phyloP scores from a whole-genome alignment of 495 filamentous ascomycete species.

The Annulohypoxylon maeteangense region DNA sequence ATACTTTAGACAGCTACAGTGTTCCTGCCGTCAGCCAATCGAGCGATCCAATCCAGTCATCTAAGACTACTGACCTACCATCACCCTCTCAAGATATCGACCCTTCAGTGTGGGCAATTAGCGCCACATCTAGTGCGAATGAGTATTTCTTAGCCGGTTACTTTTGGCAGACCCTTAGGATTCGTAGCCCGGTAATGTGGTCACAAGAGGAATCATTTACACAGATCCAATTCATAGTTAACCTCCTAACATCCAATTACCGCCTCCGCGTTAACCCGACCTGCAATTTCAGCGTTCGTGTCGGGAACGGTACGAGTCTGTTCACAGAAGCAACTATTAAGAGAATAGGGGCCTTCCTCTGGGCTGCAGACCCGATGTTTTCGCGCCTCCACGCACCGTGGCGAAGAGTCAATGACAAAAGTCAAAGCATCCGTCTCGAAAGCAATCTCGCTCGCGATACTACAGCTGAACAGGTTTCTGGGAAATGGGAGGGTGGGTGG shows the following conservation, averaged over 20 bases:
- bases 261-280: constrained; percentile 47
- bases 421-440: constrained; percentile 23
- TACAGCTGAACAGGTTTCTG: neutral
- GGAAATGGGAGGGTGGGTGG: neutral
- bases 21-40: constrained; percentile 15
- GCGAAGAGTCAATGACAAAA: neutral
- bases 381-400: constrained; percentile 50
- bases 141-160: constrained; percentile 20
- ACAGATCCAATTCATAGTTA: constrained; percentile 34
- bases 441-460: constrained; percentile 25
- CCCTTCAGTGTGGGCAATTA: constrained; percentile 29
- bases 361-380: constrained; percentile 52
- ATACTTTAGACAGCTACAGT: constrained; percentile 28
- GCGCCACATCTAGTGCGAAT: neutral
- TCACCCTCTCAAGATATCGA: neutral
- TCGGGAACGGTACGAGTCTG: constrained; percentile 47
- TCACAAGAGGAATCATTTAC: constrained; percentile 20
- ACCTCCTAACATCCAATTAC: constrained; percentile 43
- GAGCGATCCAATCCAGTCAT: neutral
- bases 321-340: constrained; percentile 45
- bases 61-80: neutral
- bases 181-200: constrained; percentile 41
- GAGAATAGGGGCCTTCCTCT: constrained; percentile 51
- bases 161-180: constrained; percentile 30
- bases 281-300: constrained; percentile 53